Conservation (phyloP, 1,284 basidiomycete species). For the Irpex lacteus region DNA sequence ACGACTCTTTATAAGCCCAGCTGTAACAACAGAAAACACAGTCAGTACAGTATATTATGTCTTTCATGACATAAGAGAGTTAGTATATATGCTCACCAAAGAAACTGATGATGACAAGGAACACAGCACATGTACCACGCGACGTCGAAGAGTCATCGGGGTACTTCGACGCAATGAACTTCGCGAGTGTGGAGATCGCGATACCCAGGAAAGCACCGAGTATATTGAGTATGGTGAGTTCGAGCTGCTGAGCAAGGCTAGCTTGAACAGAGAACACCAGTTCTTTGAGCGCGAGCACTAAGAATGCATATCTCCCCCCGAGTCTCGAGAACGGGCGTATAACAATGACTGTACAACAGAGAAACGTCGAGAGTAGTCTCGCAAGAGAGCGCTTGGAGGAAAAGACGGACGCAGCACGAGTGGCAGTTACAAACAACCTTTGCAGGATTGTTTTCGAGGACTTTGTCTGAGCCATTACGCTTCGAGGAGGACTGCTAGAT, state of each 20-base stretch:
- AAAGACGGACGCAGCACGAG: not conserved
- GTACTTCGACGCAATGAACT: constrained; percentile 33
- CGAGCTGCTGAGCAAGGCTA: constrained; percentile 47
- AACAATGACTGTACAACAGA: constrained; percentile 41
- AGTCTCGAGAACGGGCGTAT: constrained; percentile 39
- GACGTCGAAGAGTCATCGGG: constrained; percentile 28
- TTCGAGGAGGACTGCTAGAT: too few species aligned
- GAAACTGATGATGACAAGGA: constrained; percentile 40
- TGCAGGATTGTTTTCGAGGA: too few species aligned
- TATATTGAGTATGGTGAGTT: constrained; percentile 42
- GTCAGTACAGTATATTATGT: not conserved
- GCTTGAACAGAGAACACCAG: constrained; percentile 47
- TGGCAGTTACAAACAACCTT: too few species aligned
- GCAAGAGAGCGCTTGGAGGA: constrained; percentile 38
- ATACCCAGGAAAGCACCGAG: constrained; percentile 42
- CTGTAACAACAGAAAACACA: constrained; percentile 21
- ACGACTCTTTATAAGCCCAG: constrained; percentile 44
- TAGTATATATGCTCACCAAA: constrained; percentile 30
- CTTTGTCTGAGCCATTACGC: too few species aligned
- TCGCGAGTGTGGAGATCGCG: constrained; percentile 41
- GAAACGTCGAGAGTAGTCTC: constrained; percentile 41
- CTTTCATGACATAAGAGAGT: too few species aligned
- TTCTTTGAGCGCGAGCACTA: constrained; percentile 45
- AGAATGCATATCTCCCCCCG: constrained; percentile 42
- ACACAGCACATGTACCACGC: constrained; percentile 37